Evolutionary conservation across 108 stramenopile genomes (phyloP).

Genomic region (Stephanodiscus minutulus): DNA sequence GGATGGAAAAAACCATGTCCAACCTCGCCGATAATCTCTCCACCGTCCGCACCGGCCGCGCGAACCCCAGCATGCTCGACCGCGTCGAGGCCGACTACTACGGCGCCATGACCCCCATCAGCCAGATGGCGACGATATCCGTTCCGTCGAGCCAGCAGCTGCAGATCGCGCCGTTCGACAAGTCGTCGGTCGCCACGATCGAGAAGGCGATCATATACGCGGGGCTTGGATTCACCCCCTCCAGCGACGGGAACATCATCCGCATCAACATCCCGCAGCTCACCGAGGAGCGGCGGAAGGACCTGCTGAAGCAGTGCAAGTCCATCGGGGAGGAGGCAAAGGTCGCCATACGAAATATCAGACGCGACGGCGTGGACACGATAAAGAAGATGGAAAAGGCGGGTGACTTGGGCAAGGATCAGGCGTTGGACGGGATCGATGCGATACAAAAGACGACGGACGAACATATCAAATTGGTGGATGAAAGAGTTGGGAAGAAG

Average conservation of each 20-base stretch:
- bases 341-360: slow-evolving; percentile 86
- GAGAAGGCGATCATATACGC: slow-evolving; percentile 91
- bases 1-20: slow-evolving; percentile 90
- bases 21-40: slow-evolving; percentile 70
- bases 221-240: slow-evolving; percentile 87
- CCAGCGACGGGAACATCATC: slow-evolving; percentile 89
- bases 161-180: slow-evolving; percentile 87
- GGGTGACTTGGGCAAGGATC: slow-evolving; percentile 85
- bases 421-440: slow-evolving; percentile 77
- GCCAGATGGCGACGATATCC: slow-evolving; percentile 86
- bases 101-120: slow-evolving; percentile 89
- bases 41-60: slow-evolving; percentile 92
- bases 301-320: slow-evolving; percentile 92
- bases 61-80: slow-evolving; percentile 85
- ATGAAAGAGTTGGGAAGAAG: slow-evolving; percentile 85
- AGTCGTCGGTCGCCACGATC: slow-evolving; percentile 67
- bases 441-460: slow-evolving; percentile 92
- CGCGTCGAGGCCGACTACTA: slow-evolving; percentile 92
- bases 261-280: slow-evolving; percentile 92
- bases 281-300: slow-evolving; percentile 96
- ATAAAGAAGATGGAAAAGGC: slow-evolving; percentile 94
- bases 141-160: slow-evolving; percentile 91
- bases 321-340: slow-evolving; percentile 94
- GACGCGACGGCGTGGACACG: slow-evolving; percentile 86
- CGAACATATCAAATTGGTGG: slow-evolving; percentile 82